These are phyloP conservation scores for Acanthamoeba lenticulata DNA, from an alignment of 208 protist species.

Conservation along the genomic window DNA sequence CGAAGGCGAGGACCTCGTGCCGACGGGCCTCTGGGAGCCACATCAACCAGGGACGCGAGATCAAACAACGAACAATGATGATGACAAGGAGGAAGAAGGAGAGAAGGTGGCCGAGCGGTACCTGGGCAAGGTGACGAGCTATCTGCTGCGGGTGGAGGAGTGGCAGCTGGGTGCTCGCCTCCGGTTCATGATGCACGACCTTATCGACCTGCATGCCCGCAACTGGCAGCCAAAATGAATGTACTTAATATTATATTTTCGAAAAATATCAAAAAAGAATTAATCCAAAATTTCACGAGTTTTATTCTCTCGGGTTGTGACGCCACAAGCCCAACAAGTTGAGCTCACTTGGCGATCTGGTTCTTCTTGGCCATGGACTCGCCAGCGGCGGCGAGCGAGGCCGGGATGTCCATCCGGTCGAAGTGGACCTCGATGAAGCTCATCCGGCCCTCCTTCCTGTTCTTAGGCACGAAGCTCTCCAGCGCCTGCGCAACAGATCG, in stretches of 20 bases:
- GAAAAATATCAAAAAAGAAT: too few relatives aligned
- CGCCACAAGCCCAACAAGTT: too few relatives aligned
- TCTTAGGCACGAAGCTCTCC: neutral
- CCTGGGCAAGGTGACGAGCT: neutral
- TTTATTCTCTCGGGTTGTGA: too few relatives aligned
- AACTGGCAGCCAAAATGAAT: too few relatives aligned
- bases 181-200: neutral
- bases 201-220: neutral
- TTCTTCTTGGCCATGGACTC: conserved; percentile 32
- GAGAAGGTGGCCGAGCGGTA: too few relatives aligned
- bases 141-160: neutral
- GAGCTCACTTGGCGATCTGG: neutral
- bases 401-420: neutral
- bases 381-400: neutral
- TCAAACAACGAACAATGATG: neutral
- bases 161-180: neutral
- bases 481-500: neutral
- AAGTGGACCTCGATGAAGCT: conserved; percentile 2
- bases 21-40: too few relatives aligned
- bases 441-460: conserved; percentile 20
- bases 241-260: too few relatives aligned
- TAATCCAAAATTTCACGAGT: too few relatives aligned
- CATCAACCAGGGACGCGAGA: too few relatives aligned
- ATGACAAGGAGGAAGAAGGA: too few relatives aligned
- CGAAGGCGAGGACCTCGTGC: too few relatives aligned